Base-by-base conservation (phyloP, 2,329 filamentous ascomycete species). In the Ceratocystiopsis sp. region DNA sequence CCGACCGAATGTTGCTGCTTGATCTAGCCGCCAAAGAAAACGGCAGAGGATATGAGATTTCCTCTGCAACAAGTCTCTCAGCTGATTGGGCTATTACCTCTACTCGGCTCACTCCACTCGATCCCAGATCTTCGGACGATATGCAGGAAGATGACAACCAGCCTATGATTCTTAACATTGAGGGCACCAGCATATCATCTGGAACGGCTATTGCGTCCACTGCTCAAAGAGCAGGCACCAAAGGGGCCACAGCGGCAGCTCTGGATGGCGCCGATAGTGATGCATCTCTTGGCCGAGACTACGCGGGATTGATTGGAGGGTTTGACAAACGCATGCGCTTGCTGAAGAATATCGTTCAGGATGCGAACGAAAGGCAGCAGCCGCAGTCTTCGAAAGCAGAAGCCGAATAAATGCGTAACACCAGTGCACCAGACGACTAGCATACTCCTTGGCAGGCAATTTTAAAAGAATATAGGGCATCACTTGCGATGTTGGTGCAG, bases 21-120 rank as follows among this genome's bases (percentile, higher is more conserved):
- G 73, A 80, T 51, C 59, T 80, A 21, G 61, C 59, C 0, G 59
- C 64, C 3, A 54, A 64, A 43, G 45, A 55, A 16, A 59, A 61
- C 14, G 59, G 61, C 14, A 14, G 17, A 53, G 39, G 59, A 5
- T 73, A 70, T 58, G 59, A 61, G 21, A 73, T 96, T 1, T 64
- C 72, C 0, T 75, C 74, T 45, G 80, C 83, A 1, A 75, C 80
- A 37, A 86, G 80, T 48, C 63, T 95, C 13, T 81, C 75, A 10
- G 64, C 78, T 0, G 73, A 80, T 41, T 96, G 89, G 78, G 73
- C 75, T 39, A 64, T 75, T 38, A 67, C 67, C 1, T 60, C 60
- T 38, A 60, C 68, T 14, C 60, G 58, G 42, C 54, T 75, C 37
- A 60, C 60, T 17, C 65, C 60, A 40, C 65, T 67, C 51, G 62